Evolutionary conservation across 805 yeast genomes (phyloP).

Genomic region (Cyberlindnera suaveolens): DNA sequence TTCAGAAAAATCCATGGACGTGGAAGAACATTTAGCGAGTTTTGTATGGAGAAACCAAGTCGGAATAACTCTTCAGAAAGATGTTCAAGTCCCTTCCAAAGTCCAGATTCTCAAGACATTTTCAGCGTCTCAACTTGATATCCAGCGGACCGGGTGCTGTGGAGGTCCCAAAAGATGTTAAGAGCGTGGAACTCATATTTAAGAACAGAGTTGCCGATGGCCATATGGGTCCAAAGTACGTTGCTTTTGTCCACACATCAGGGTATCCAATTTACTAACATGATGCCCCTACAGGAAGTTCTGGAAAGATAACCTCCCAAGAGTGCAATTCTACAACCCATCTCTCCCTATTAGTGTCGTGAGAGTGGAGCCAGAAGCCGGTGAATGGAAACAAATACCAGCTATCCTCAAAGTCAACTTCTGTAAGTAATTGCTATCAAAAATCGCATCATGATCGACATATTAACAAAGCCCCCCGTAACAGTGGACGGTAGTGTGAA

Average conservation of each 20-base stretch:
- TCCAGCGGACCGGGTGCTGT: slow-evolving; percentile 41
- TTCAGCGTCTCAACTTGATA: slow-evolving; percentile 42
- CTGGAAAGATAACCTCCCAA: slow-evolving; percentile 70
- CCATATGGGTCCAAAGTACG: slow-evolving; percentile 49
- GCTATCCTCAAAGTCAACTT: slow-evolving; percentile 37
- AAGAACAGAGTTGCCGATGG: slow-evolving; percentile 43
- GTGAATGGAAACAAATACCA: slow-evolving; percentile 38
- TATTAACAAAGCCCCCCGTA: slow-evolving; percentile 1
- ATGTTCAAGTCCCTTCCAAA: slow-evolving; percentile 29
- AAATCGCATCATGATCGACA: too few species aligned
- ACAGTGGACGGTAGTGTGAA: slow-evolving; percentile 29
- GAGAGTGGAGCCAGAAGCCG: slow-evolving; percentile 41
- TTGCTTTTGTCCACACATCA: not conserved
- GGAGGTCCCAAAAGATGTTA: slow-evolving; percentile 30
- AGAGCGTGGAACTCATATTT: slow-evolving; percentile 46
- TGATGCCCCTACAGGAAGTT: slow-evolving; percentile 39
- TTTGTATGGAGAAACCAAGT: too few species aligned
- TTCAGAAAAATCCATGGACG: too few species aligned
- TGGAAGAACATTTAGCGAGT: too few species aligned
- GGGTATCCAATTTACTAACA: slow-evolving; percentile 2
- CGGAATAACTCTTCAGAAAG: not conserved
- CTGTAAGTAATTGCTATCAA: slow-evolving; percentile 12
- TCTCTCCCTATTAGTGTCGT: slow-evolving; percentile 52
- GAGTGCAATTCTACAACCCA: slow-evolving; percentile 82
- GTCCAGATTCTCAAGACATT: slow-evolving; percentile 40